Evolutionary conservation across 1,139 yeast genomes (phyloP).

Genomic region (Zygosaccharomyces sapae): DNA sequence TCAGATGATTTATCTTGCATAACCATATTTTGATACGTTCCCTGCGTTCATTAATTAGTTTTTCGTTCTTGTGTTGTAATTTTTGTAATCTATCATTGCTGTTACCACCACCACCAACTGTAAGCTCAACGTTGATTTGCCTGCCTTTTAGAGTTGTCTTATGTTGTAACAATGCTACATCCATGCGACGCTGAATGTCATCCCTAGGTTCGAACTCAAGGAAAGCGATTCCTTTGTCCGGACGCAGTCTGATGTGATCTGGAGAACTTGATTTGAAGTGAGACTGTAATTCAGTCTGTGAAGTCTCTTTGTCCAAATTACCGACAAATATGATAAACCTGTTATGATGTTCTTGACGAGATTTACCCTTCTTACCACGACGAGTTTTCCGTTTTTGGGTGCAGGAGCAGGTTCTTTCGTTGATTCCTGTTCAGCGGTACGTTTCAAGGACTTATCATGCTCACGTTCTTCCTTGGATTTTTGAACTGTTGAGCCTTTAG

Average conservation of each 20-base stretch:
- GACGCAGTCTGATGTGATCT: slow-evolving; percentile 68
- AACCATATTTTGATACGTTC: slow-evolving; percentile 42
- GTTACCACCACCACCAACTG: slow-evolving; percentile 98
- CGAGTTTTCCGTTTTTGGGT: slow-evolving; percentile 67
- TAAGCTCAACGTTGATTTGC: slow-evolving; percentile 87
- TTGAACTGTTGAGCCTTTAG: slow-evolving; percentile 68
- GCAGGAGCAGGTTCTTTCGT: slow-evolving; percentile 34
- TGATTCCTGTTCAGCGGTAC: slow-evolving; percentile 26
- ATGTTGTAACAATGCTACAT: slow-evolving; percentile 76
- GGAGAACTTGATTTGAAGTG: slow-evolving; percentile 78
- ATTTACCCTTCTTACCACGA: slow-evolving; percentile 66
- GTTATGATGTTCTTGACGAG: slow-evolving; percentile 49
- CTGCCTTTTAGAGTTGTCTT: slow-evolving; percentile 65
- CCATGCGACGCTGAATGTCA: slow-evolving; percentile 75
- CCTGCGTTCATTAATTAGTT: slow-evolving; percentile 60
- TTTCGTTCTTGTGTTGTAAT: slow-evolving; percentile 73
- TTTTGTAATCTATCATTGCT: slow-evolving; percentile 65
- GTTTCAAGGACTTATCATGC: slow-evolving; percentile 30
- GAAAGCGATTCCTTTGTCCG: slow-evolving; percentile 89
- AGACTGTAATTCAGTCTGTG: slow-evolving; percentile 56
- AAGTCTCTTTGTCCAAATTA: slow-evolving; percentile 71
- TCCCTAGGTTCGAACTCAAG: slow-evolving; percentile 68
- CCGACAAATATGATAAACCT: slow-evolving; percentile 89
- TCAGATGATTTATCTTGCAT: slow-evolving; percentile 19
- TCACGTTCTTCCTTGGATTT: slow-evolving; percentile 34